Evolutionary conservation across 2,329 filamentous ascomycete genomes (phyloP), one percentile per base, ranked within the genome.

Genomic region (Monosporascus ibericus): DNA sequence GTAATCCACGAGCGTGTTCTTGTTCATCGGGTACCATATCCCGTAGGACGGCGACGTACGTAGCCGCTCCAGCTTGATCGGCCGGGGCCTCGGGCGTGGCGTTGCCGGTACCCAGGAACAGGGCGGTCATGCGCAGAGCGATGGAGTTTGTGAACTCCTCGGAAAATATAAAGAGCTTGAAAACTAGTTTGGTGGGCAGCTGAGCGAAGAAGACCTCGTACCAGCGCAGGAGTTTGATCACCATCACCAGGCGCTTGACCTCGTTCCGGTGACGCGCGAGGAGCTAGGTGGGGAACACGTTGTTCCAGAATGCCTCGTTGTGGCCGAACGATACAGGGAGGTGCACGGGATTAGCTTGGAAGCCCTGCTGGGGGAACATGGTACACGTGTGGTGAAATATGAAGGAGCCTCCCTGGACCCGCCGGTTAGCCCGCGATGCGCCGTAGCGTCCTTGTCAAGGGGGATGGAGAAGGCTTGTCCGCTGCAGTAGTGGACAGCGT

Each of bases 381-480:
- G 77, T 79, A 68, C 79, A 67, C 9, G 79, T 82, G 59, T 82
- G 79, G 59, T 81, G 78, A 62, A 81, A 82, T 56, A 81, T 81
- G 64, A 78, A 78, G 38, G 75, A 78, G 38, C 79, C 79, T 44
- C 79, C 79, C 55, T 82, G 79, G 1, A 81, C 81, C 48, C 81
- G 81, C 57, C 85, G 80, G 59, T 85, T 85, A 58, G 82, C 72
- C 80, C 80, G 85, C 51, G 75, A 76, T 3, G 81, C 79, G n/a
- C 80, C 81, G 61, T 82, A 74, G 44, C 74, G 76, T 78, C 68
- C 61, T 82, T 80, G 60, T 84, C 76, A 17, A 85, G 65, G 17
- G 78, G 76, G 44, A 84, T 82, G 4, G 80, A 83, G 65, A 82
- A 84, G 1, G 81, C 81, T 62, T 85, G 81, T 0, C 81, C 81